phyloP scores from a whole-genome alignment of 306 rosid species.

The Echinosophora koreensis region DNA sequence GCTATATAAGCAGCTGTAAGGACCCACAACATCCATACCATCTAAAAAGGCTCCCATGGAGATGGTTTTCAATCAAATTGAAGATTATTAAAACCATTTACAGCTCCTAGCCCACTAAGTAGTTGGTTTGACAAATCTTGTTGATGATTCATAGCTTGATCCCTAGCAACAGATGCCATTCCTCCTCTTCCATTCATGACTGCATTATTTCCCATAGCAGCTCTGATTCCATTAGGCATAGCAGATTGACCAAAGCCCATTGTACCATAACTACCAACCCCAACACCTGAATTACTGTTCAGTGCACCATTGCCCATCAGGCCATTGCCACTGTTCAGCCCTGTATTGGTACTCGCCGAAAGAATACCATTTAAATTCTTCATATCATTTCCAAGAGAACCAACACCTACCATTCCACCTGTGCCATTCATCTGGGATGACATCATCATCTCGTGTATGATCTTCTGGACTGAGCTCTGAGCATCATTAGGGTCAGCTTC shows the following conservation, averaged over 20 bases:
- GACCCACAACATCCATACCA: constrained; percentile 47
- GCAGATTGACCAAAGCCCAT: constrained; percentile 79
- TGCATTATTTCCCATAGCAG: constrained; percentile 77
- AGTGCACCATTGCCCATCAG: constrained; percentile 64
- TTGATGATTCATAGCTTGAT: constrained; percentile 83
- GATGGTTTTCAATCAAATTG: constrained; percentile 92
- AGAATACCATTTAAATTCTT: constrained; percentile 79
- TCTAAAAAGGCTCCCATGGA: constrained; percentile 63
- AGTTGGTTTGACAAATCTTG: constrained; percentile 90
- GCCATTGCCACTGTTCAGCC: constrained; percentile 69
- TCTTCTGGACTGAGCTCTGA: constrained; percentile 90
- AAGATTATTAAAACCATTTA: constrained; percentile 78
- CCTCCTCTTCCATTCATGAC: constrained; percentile 90
- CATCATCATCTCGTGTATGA: constrained; percentile 83
- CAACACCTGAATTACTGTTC: constrained; percentile 68
- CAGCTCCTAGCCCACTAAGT: constrained; percentile 88
- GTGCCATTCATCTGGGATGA: constrained; percentile 71
- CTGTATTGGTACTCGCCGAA: constrained; percentile 59
- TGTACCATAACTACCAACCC: constrained; percentile 65
- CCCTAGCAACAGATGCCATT: constrained; percentile 78
- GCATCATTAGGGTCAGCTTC: constrained; percentile 82
- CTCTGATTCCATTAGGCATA: constrained; percentile 84
- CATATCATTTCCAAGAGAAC: constrained; percentile 75
- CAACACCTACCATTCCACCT: constrained; percentile 64
- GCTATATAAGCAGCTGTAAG: constrained; percentile 66